Base-by-base conservation (phyloP, 768 basidiomycete genomes). In the Podaxis carcinomalis region DNA sequence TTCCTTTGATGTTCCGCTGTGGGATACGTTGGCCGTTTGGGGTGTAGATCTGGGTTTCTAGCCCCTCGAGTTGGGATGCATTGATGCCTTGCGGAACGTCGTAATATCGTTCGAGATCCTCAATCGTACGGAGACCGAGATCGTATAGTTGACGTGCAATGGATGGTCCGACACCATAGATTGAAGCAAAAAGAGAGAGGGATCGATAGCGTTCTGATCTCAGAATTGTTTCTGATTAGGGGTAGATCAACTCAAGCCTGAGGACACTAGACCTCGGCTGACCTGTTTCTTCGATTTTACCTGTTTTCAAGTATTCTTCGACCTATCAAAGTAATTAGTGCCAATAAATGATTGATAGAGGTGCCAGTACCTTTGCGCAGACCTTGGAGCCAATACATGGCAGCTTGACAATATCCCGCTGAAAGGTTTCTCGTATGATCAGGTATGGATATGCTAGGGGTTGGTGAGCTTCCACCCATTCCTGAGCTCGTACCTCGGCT, bases 101-200 rank as follows among this genome's bases (percentile, higher is more conserved):
- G 68, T 88, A 90, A 67, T 87, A 87, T 42, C 79, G 75, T 62
- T 87, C 83, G 50, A 95, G 79, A 68, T 92, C 86, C 4, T 83
- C 80, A 5, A 93, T 69, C 0, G 83, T 88, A 36, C 90, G 83
- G 47, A 92, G 71, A 1, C 88, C 88, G 46, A 80, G 74, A 35
- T 81, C 81, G 69, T 87, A 90, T 3, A 92, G 77, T 40, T 79
- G 74, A 5, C 85, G 80, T 5, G 92, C 89, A 5, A 80, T 89
- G n/a, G 74, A 71, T 0, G 91, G 78, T 5, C 92, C 92, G 36
- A 94, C 86, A 7, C 90, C 87, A 57, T 94, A 85, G 58, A 94
- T 73, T 4, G 82, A 77, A 13, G 80, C 74, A 67, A 94, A 90
- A 0, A 74, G 66, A 5, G 80, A 79, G 6, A 93, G 78, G 0